These are phyloP conservation scores for Jatropha multifida DNA, from an alignment of 441 rosid genomes.

Conservation along the genomic window DNA sequence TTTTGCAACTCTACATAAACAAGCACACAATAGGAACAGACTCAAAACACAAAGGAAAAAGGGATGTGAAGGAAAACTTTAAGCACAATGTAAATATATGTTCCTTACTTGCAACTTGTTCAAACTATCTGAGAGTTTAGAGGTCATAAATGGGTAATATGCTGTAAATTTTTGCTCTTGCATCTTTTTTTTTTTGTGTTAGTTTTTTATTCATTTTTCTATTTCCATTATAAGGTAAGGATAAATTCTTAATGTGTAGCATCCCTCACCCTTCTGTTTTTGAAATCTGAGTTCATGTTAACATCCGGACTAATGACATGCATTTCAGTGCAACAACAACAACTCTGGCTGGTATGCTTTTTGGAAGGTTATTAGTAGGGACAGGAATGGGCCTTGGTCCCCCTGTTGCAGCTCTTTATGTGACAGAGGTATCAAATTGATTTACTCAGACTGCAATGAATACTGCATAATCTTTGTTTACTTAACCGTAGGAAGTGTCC, in stretches of 20 bases:
- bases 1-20: not conserved
- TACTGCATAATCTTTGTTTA: constrained; percentile 8
- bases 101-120: not conserved
- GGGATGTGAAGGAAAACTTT: constrained; percentile 2
- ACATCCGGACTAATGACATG: constrained; percentile 24
- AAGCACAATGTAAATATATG: not conserved
- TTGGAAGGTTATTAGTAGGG: constrained; percentile 93
- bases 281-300: not conserved
- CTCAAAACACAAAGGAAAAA: not conserved
- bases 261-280: constrained; percentile 1
- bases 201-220: not conserved
- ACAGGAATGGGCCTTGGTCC: constrained; percentile 95
- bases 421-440: constrained; percentile 66
- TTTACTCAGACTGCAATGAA: constrained; percentile 7
- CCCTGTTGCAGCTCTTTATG: constrained; percentile 85
- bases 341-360: constrained; percentile 74
- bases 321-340: constrained; percentile 64
- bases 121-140: not conserved
- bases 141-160: not conserved
- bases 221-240: constrained; percentile 4
- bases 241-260: constrained; percentile 4
- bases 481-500: constrained; percentile 4
- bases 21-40: not conserved
- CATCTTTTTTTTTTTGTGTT: not conserved
- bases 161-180: not conserved